Evolutionary conservation across 2,329 filamentous ascomycete species (phyloP).

Genomic region (Neodidymelliopsis sp.): DNA sequence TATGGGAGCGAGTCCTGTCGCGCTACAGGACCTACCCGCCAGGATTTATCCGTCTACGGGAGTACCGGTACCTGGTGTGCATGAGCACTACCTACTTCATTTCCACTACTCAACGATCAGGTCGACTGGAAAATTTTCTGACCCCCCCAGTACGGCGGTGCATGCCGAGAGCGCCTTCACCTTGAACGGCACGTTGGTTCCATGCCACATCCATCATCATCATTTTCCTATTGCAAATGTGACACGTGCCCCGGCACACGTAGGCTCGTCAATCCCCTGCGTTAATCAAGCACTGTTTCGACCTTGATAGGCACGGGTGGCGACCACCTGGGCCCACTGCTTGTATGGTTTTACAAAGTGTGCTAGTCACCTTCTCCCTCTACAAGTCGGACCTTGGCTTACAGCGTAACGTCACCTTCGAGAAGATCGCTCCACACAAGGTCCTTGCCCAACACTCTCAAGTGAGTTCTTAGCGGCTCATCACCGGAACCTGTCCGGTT

Average conservation of each 20-base stretch:
- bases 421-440: conserved; percentile 22
- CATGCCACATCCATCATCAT: conserved; percentile 17
- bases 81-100: conserved; percentile 11
- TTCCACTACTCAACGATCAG: conserved; percentile 8
- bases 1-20: conserved; percentile 31
- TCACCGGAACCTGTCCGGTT: conserved; percentile 24
- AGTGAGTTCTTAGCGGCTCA: conserved; percentile 22
- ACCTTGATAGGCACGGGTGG: conserved; percentile 24
- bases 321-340: conserved; percentile 5
- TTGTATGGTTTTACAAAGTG: conserved; percentile 31
- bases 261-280: conserved; percentile 27
- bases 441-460: conserved; percentile 19
- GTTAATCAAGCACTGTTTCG: conserved; percentile 24
- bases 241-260: conserved; percentile 32
- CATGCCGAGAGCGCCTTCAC: conserved; percentile 12
- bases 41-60: conserved; percentile 23
- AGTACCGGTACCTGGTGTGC: conserved; percentile 20
- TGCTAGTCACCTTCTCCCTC: conserved; percentile 25
- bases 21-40: conserved; percentile 32
- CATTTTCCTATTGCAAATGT: conserved; percentile 24
- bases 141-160: conserved; percentile 9
- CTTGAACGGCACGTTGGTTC: conserved; percentile 13
- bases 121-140: conserved; percentile 18
- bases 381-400: conserved; percentile 34
- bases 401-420: conserved; percentile 39